phyloP scores from a whole-genome alignment of 768 basidiomycete genomes.

The Rhodotorula diobovata region DNA sequence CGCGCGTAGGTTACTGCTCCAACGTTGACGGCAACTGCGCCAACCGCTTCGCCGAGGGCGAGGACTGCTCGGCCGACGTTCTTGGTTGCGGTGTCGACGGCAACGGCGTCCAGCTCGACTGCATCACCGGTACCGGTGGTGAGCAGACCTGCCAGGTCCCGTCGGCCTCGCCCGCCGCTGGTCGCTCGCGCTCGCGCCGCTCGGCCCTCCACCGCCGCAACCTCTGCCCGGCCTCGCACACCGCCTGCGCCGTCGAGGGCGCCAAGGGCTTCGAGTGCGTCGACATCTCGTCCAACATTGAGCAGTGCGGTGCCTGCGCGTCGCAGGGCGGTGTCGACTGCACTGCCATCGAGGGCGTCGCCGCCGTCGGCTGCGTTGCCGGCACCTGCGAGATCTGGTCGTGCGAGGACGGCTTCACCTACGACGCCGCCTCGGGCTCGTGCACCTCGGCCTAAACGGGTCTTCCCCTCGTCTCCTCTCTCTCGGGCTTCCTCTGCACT shows the following conservation, averaged over 20 bases:
- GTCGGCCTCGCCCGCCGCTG: not conserved
- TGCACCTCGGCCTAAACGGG: conserved; percentile 14
- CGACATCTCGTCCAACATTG: conserved; percentile 13
- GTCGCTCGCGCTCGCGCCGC: conserved; percentile 25
- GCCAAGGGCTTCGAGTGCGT: conserved; percentile 22
- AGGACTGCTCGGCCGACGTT: not conserved
- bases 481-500: too few species aligned
- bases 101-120: not conserved
- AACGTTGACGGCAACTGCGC: not conserved
- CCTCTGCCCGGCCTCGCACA: conserved; percentile 24
- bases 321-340: conserved; percentile 27
- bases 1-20: not conserved
- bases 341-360: conserved; percentile 18
- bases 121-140: not conserved
- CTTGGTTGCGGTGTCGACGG: not conserved
- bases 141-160: conserved; percentile 3
- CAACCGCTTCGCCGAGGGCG: not conserved
- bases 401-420: conserved; percentile 24
- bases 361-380: conserved; percentile 21
- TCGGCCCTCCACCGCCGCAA: not conserved
- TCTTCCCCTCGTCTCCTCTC: not conserved
- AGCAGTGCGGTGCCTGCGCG: conserved; percentile 34
- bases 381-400: conserved; percentile 19
- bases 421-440: not conserved
- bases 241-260: conserved; percentile 9